A percentile compares a stretch with the other conserved stretches of the same genome.
phyloP scores from a whole-genome alignment of 116 monocot genomes.

The Papilionanthe hybrid region DNA sequence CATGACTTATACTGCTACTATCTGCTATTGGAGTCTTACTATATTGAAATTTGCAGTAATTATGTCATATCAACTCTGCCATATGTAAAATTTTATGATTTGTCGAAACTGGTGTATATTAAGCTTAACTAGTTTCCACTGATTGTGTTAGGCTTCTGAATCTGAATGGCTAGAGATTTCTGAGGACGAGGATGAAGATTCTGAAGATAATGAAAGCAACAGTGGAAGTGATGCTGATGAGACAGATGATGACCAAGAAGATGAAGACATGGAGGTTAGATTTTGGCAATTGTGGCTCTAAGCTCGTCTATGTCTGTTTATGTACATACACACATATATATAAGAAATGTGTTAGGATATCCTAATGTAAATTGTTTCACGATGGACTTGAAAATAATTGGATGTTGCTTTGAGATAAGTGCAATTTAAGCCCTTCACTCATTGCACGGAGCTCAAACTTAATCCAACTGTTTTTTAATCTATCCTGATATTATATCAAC shows the following conservation, averaged over 20 bases:
- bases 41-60: not conserved
- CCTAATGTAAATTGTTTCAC: too few species aligned
- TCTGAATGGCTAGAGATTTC: conserved; percentile 92
- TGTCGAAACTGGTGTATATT: not conserved
- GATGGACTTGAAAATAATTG: too few species aligned
- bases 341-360: too few species aligned
- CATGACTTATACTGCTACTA: not conserved
- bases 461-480: too few species aligned
- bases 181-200: conserved; percentile 66
- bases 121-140: not conserved
- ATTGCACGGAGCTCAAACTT: too few species aligned
- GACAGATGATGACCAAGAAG: conserved; percentile 46
- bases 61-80: not conserved
- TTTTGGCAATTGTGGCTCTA: not conserved
- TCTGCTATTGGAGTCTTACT: not conserved
- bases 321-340: not conserved
- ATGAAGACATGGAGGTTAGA: conserved; percentile 38
- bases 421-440: too few species aligned
- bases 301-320: not conserved
- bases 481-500: too few species aligned
- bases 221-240: conserved; percentile 45
- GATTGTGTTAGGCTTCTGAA: conserved; percentile 63
- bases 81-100: not conserved
- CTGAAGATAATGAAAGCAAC: conserved; percentile 48
- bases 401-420: too few species aligned